Percentiles rank a stretch among this genome's conserved stretches.
These are phyloP conservation scores for Vitis rotundifolia DNA, from an alignment of 164 flowering plant genomes.

Conservation along the genomic window DNA sequence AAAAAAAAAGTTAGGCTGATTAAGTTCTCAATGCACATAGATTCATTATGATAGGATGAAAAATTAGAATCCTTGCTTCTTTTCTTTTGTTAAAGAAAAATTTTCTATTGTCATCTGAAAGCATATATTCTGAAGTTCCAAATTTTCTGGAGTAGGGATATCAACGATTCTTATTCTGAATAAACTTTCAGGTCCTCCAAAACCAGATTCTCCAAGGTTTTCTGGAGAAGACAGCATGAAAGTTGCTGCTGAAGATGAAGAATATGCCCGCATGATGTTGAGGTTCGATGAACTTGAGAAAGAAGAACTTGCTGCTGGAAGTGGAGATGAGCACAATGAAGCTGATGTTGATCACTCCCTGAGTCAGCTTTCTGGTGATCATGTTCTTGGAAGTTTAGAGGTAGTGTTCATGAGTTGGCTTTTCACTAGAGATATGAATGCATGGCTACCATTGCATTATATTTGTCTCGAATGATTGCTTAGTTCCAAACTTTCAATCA, in stretches of 20 bases:
- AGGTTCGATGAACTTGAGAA: constrained; percentile 78
- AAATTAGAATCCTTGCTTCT: not conserved
- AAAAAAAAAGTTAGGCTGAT: no score
- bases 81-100: not conserved
- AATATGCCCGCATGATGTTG: constrained; percentile 61
- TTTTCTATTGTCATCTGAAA: not conserved
- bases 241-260: constrained; percentile 51
- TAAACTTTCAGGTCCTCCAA: constrained; percentile 24
- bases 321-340: constrained; percentile 8
- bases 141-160: not conserved
- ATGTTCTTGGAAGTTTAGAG: constrained; percentile 26
- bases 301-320: constrained; percentile 61
- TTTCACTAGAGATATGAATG: not conserved
- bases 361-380: constrained; percentile 19
- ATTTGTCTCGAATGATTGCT: not conserved
- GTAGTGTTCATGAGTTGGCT: constrained; percentile 23
- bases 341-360: constrained; percentile 9
- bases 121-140: not conserved
- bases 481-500: not conserved
- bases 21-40: no score
- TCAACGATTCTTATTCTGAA: not conserved
- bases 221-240: constrained; percentile 23
- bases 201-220: constrained; percentile 20
- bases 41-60: no score
- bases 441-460: constrained; percentile 1